These are phyloP conservation scores for Eutrema salsugineum DNA, from an alignment of 441 rosid species.

Conservation along the genomic window DNA sequence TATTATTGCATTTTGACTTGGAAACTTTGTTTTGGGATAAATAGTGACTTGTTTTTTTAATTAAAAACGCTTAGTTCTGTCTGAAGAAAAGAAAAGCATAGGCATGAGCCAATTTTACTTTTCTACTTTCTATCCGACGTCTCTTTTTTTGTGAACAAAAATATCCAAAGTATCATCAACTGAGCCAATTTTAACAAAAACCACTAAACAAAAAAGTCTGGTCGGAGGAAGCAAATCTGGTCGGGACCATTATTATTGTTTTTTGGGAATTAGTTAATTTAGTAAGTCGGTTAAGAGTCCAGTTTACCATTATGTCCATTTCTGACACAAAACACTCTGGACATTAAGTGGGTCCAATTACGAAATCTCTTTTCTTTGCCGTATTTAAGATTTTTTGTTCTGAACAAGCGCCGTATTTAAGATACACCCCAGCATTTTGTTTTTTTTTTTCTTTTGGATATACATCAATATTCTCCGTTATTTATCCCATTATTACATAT, in stretches of 20 bases:
- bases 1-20: not conserved
- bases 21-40: not conserved
- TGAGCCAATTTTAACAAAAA: not conserved
- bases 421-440: not conserved
- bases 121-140: not conserved
- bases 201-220: not conserved
- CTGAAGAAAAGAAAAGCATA: not conserved
- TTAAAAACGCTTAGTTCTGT: not conserved
- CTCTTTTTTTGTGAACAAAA: too few species aligned
- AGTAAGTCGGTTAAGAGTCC: not conserved
- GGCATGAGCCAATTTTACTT: too few species aligned
- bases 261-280: not conserved
- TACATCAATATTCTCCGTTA: not conserved
- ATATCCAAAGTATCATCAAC: not conserved
- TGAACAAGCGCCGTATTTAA: too few species aligned
- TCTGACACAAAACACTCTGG: conserved; percentile 2
- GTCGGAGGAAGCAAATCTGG: not conserved
- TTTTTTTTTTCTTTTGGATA: not conserved
- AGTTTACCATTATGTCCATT: conserved; percentile 10
- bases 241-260: not conserved
- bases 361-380: not conserved
- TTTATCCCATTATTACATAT: too few species aligned
- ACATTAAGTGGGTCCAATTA: not conserved
- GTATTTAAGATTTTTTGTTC: too few species aligned
- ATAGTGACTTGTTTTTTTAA: not conserved